Evolutionary conservation across 140 eudicot genomes (phyloP), one percentile per base, ranked within the genome.

Genomic region (Flaveria floridana): DNA sequence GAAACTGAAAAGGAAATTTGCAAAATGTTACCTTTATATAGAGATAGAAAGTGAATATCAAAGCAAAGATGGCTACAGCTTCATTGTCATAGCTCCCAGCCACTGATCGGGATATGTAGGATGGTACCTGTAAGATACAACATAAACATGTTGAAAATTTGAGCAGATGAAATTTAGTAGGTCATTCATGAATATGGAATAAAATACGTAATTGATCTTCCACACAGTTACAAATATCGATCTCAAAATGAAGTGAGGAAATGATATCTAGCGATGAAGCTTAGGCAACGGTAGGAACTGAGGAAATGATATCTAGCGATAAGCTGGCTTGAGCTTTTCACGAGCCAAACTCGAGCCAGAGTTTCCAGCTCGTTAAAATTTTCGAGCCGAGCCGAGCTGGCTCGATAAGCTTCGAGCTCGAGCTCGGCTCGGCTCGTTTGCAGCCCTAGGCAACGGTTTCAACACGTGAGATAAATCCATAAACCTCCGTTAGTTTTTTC

Each of bases 61-160:
- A 76, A 52, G 97, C 99, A 84, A 94, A 94, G 80, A 94, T 94
- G 68, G 97, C 99, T 71, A 94, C 99, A 67, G 99, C 99, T 86
- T 94, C 99, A 87, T 94, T 94, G 80, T 94, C 99, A 85, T 94
- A 94, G 81, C 99, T 94, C 68, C 99, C 99, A 75, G 99, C 99
- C 81, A 94, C 99, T 47, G 99, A 90, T 74, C 99, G 86, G 52
- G 99, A 94, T 82, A 94, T 94, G 73, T 94, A 94, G 64, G 99
- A 94, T 78, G 99, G 99, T 51, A 94, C 99, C 99, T 94, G 89
- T 59, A 76, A 78, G 59, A 77, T 44, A 37, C 46, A 14, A 25
- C 66, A 59, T 59, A 25, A 5, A 25, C 66, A 59, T 59, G 39
- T 10, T 10, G 18, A 59, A 59, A 59, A 13, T 25, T 28, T 25